Evolutionary conservation across 345 rosid genomes (phyloP).

Genomic region (Boechera divaricarpa): DNA sequence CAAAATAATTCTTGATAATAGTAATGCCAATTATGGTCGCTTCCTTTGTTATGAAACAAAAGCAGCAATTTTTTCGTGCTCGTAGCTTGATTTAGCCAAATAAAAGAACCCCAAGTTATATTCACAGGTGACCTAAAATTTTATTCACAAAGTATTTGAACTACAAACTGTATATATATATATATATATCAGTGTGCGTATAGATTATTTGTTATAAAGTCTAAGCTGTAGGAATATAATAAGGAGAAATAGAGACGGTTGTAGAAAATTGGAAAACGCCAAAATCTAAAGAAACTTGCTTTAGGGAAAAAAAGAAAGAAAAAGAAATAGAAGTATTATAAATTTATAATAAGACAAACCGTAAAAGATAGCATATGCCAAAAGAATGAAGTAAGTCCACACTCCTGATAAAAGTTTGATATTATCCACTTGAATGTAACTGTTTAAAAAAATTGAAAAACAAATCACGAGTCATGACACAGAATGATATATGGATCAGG

Average conservation of each 20-base stretch:
- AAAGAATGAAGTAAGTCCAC: conserved; percentile 42
- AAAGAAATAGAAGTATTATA: background rate
- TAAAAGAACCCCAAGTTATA: too few species aligned
- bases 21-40: too few species aligned
- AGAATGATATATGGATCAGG: conserved; percentile 6
- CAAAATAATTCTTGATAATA: too few species aligned
- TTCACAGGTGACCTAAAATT: too few species aligned
- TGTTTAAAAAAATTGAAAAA: background rate
- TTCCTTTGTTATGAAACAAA: too few species aligned
- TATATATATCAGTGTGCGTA: background rate
- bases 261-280: conserved; percentile 32
- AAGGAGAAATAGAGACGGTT: conserved; percentile 18
- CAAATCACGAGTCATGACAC: background rate
- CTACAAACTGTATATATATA: too few species aligned
- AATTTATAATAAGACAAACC: conserved; percentile 31
- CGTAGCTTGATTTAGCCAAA: too few species aligned
- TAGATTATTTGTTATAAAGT: conserved; percentile 12
- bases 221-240: background rate
- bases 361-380: conserved; percentile 44
- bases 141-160: background rate
- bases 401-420: conserved; percentile 41
- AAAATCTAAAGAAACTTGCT: conserved; percentile 31
- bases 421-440: conserved; percentile 48
- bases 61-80: too few species aligned
- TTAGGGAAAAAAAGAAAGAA: background rate